Conservation (phyloP, 768 basidiomycete species). For the Trametes villosa region DNA sequence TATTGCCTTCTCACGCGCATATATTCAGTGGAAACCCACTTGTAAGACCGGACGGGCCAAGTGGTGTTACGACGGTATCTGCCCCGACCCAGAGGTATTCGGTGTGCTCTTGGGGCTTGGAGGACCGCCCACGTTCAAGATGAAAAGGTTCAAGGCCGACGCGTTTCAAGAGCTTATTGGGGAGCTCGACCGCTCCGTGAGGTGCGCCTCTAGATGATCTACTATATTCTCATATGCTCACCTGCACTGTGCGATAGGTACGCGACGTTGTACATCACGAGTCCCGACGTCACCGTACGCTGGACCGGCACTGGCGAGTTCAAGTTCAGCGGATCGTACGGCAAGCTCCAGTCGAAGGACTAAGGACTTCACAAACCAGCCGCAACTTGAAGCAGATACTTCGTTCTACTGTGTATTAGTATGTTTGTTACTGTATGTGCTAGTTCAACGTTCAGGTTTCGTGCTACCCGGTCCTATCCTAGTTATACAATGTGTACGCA, state of each 20-base stretch:
- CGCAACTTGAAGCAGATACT: no score
- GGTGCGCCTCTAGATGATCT: conserved; percentile 35
- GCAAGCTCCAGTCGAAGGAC: conserved; percentile 24
- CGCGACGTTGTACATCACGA: conserved; percentile 41
- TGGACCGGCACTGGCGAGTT: conserved; percentile 57
- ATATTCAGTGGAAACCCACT: conserved; percentile 52
- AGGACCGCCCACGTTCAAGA: conserved; percentile 53
- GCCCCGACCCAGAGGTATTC: conserved; percentile 51
- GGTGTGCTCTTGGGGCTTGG: conserved; percentile 47
- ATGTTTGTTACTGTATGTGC: no score
- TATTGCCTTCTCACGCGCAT: neutral
- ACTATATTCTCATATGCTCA: no score
- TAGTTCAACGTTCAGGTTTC: no score
- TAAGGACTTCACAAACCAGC: no score
- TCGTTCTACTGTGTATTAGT: no score
- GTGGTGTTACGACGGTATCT: conserved; percentile 57
- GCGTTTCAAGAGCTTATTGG: conserved; percentile 30
- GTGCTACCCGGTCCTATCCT: no score
- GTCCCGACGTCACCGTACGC: conserved; percentile 47
- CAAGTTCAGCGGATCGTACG: conserved; percentile 59
- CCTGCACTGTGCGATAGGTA: conserved; percentile 39
- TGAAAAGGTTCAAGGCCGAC: conserved; percentile 41
- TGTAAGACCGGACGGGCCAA: conserved; percentile 52
- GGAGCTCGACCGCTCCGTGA: conserved; percentile 37
- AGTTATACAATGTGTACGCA: no score